phyloP scores from a whole-genome alignment of 192 early-diverging fungal genomes.

The Coemansia aciculifera region DNA sequence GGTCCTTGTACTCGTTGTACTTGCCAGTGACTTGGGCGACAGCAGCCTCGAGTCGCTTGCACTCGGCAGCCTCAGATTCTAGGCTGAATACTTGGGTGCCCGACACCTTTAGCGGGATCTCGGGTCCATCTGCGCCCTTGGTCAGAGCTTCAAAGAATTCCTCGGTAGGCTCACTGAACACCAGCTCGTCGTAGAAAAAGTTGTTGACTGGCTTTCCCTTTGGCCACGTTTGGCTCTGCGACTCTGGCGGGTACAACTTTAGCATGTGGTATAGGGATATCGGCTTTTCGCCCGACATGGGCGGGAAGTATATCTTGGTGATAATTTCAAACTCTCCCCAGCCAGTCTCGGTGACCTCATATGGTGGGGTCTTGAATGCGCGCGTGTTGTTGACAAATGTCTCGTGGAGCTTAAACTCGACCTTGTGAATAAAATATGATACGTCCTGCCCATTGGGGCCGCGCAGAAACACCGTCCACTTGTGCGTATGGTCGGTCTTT shows the following conservation, averaged over 20 bases:
- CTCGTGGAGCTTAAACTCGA: conserved; percentile 95
- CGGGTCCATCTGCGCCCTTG: conserved; percentile 52
- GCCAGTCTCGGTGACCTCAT: conserved; percentile 92
- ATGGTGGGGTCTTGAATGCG: conserved; percentile 77
- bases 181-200: conserved; percentile 56
- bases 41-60: conserved; percentile 62
- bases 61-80: conserved; percentile 70
- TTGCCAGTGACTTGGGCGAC: conserved; percentile 61
- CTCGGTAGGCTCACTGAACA: conserved; percentile 84
- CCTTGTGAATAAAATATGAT: conserved; percentile 81
- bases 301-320: conserved; percentile 87
- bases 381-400: conserved; percentile 69
- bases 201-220: conserved; percentile 55
- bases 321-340: conserved; percentile 99
- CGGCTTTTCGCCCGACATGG: conserved; percentile 73
- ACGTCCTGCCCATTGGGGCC: conserved; percentile 87
- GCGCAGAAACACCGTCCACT: conserved; percentile 89
- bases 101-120: conserved; percentile 55
- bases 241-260: conserved; percentile 75
- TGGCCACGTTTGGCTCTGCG: conserved; percentile 44
- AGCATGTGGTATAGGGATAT: conserved; percentile 87
- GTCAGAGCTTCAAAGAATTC: conserved; percentile 65
- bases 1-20: conserved; percentile 56
- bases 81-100: conserved; percentile 51
- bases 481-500: conserved; percentile 90